Evolutionary conservation across 2,329 filamentous ascomycete species (phyloP).

Genomic region (Aspergillus tanneri): DNA sequence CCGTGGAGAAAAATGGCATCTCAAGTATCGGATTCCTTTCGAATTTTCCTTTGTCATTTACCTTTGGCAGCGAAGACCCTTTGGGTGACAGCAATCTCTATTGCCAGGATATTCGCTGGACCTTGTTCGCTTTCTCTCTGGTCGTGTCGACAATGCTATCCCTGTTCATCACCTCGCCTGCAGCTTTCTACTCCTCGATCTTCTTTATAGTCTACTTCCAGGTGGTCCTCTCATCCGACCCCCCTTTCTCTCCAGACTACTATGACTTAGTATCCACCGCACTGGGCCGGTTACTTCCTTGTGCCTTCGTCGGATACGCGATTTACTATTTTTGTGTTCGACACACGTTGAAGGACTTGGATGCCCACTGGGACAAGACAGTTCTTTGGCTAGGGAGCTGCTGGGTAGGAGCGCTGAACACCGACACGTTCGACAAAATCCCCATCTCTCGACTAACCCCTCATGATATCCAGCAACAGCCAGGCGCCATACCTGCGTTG

Average conservation of each 20-base stretch:
- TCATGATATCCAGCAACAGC: constrained; percentile 60
- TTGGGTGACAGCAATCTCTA: constrained; percentile 20
- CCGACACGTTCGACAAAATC: constrained; percentile 63
- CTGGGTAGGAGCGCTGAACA: constrained; percentile 62
- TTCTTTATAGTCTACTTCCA: constrained; percentile 60
- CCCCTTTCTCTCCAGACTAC: constrained; percentile 55
- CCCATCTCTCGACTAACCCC: constrained; percentile 62
- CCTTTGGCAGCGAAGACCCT: constrained; percentile 46
- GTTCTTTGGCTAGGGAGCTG: constrained; percentile 60
- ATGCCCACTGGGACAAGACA: constrained; percentile 61
- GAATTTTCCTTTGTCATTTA: constrained; percentile 59
- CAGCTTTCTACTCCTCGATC: constrained; percentile 56
- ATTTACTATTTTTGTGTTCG: constrained; percentile 57
- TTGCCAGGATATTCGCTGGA: constrained; percentile 60
- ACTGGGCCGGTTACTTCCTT: constrained; percentile 59
- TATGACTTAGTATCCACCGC: constrained; percentile 55
- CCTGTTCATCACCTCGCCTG: constrained; percentile 56
- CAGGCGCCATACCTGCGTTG: constrained; percentile 58
- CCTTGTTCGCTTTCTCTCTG: constrained; percentile 55
- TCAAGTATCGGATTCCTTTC: constrained; percentile 54
- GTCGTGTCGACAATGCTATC: constrained; percentile 55
- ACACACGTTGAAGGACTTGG: constrained; percentile 50
- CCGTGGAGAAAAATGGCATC: constrained; percentile 51
- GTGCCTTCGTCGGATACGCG: constrained; percentile 57
- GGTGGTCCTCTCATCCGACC: constrained; percentile 60